Evolutionary conservation across 345 rosid species (phyloP).

Genomic region (Camelina sativa): DNA sequence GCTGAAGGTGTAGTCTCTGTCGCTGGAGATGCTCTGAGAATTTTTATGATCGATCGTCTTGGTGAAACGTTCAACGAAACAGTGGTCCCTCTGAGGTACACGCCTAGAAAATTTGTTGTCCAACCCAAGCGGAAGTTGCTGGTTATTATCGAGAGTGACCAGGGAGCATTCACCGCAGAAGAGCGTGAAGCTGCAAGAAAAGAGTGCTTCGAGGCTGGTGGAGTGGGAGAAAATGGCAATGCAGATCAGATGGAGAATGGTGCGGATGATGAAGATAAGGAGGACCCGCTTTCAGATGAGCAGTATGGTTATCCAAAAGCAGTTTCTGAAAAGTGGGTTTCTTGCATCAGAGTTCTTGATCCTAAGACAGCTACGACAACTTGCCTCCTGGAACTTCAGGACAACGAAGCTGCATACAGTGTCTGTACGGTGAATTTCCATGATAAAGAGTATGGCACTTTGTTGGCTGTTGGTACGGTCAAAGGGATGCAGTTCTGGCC

Average conservation of each 20-base stretch:
- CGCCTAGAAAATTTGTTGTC: slow-evolving; percentile 91
- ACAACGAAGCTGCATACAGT: slow-evolving; percentile 96
- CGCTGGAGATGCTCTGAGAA: slow-evolving; percentile 93
- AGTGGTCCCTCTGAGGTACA: slow-evolving; percentile 87
- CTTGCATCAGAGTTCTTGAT: slow-evolving; percentile 96
- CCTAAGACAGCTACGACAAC: slow-evolving; percentile 80
- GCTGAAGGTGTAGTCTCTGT: slow-evolving; percentile 98
- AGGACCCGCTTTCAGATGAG: slow-evolving; percentile 89
- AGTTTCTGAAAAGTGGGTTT: slow-evolving; percentile 92
- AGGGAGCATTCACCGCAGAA: slow-evolving; percentile 92
- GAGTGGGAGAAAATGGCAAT: slow-evolving; percentile 77
- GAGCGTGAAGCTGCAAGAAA: slow-evolving; percentile 96
- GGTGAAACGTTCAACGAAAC: slow-evolving; percentile 97
- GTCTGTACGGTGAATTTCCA: slow-evolving; percentile 92
- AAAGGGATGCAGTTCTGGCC: slow-evolving; percentile 95
- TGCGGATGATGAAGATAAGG: slow-evolving; percentile 73
- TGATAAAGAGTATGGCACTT: slow-evolving; percentile 92
- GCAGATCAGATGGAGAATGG: slow-evolving; percentile 58
- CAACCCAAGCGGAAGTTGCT: slow-evolving; percentile 79
- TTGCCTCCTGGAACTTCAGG: slow-evolving; percentile 96
- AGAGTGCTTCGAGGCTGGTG: slow-evolving; percentile 85
- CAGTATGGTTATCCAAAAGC: slow-evolving; percentile 98
- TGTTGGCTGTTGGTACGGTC: slow-evolving; percentile 94
- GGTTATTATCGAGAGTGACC: slow-evolving; percentile 93
- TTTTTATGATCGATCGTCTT: slow-evolving; percentile 90